Evolutionary conservation across 1,284 basidiomycete genomes (phyloP), one percentile per base, ranked within the genome.

Genomic region (Ustilago shanxiensis): DNA sequence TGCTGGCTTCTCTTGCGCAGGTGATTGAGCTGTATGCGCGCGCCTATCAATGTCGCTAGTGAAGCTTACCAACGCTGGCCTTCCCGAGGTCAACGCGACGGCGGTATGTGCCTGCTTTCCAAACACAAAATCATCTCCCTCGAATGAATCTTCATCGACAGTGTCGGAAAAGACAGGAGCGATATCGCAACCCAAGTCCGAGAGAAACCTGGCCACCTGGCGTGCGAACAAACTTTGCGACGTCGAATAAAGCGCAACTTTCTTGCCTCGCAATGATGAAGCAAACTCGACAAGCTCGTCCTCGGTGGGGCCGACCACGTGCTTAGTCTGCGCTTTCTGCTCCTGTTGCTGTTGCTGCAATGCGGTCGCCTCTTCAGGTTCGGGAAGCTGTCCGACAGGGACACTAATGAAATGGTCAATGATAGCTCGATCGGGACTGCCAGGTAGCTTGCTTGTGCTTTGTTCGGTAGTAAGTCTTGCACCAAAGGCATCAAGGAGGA

Each of bases 51-150:
- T 62, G 18, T 77, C 75, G 55, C 78, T 81, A 5, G 68, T 72
- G 54, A 78, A 81, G 71, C 71, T 73, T 45, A 82, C 77, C 4
- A 82, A 56, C 0, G 65, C 53, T 2, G 80, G 80, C 18, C 74
- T 51, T 6, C 77, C 77, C 20, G 58, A 57, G 11, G 78, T 72
- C 26, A 79, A 49, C 0, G 80, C 78, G 24, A 82, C 72, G 20
- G 80, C 80, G 20, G 80, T 80, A 33, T 73, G 59, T 14, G 61
- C 53, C 51, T 60, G 62, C 33, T 66, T 62, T 28, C 66, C 72
- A 51, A 62, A 69, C 28, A 62, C 59, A 18, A 41, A 37, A 13
- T 58, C 62, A 20, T 51, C 29, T 11, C 68, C 66, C 1, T 52
- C 28, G 14, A 64, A 56, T 0, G 66, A 61, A n/a, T 29, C 31